Evolutionary conservation across 1,139 yeast species (phyloP).

Genomic region (Blastobotrys persicus): DNA sequence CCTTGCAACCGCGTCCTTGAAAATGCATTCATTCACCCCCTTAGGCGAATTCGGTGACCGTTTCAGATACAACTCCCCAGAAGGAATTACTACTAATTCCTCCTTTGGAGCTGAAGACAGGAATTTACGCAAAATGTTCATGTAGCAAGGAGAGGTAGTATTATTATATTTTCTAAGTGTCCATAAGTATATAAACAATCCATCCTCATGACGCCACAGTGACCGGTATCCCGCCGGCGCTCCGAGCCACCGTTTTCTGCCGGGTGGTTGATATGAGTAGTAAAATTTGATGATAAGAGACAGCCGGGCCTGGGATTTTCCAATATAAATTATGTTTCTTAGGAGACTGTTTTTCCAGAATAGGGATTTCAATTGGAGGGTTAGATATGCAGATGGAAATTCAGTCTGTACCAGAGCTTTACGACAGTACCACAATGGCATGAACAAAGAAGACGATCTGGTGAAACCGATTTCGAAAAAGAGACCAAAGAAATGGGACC

Average conservation of each 20-base stretch:
- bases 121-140: constrained; percentile 78
- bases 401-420: neutral
- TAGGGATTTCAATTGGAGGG: neutral
- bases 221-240: too few relatives aligned
- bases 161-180: neutral
- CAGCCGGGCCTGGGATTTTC: too few relatives aligned
- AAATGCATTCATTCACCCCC: constrained; percentile 79
- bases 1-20: constrained; percentile 71
- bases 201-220: neutral
- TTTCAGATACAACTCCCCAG: constrained; percentile 74
- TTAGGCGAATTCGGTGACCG: constrained; percentile 79
- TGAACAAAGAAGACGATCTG: neutral
- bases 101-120: constrained; percentile 61
- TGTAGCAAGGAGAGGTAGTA: constrained; percentile 29
- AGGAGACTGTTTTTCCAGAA: neutral
- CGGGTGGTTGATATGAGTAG: neutral
- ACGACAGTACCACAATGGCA: neutral
- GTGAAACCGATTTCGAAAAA: neutral
- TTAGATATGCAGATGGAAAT: neutral
- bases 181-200: neutral
- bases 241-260: too few relatives aligned
- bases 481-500: neutral
- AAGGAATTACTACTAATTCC: constrained; percentile 69
- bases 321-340: neutral
- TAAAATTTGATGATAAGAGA: neutral